Evolutionary conservation across 78 protist species (phyloP).

Genomic region (Dictyostelium capitatum): DNA sequence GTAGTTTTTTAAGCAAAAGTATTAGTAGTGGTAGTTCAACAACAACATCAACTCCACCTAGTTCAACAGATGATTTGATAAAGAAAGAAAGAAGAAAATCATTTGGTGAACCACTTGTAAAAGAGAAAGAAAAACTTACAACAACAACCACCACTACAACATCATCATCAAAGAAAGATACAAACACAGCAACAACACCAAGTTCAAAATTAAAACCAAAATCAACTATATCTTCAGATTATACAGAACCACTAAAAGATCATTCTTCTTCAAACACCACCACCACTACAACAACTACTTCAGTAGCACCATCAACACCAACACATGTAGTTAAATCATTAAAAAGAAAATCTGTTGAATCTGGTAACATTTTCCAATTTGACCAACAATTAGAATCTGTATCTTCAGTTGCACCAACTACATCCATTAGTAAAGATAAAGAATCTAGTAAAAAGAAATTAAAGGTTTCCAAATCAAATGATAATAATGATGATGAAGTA

Average conservation of each 20-base stretch:
- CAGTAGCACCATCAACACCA: background rate
- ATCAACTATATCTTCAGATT: constrained; percentile 12
- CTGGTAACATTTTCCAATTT: constrained; percentile 36
- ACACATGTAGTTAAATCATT: background rate
- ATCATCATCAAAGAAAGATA: no score
- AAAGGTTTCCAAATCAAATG: background rate
- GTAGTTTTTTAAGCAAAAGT: background rate
- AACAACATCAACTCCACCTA: background rate
- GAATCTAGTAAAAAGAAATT: constrained; percentile 14
- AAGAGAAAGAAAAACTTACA: background rate
- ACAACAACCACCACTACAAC: background rate
- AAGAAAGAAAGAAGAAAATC: constrained; percentile 28
- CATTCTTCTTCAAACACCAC: background rate
- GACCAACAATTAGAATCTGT: constrained; percentile 8
- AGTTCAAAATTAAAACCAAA: background rate
- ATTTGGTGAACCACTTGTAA: constrained; percentile 21
- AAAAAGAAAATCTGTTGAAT: constrained; percentile 33
- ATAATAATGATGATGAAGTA: background rate
- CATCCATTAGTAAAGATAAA: constrained; percentile 14
- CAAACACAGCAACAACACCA: background rate
- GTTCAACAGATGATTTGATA: background rate
- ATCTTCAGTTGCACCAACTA: background rate
- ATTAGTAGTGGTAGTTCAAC: background rate
- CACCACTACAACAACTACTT: background rate
- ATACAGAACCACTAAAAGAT: constrained; percentile 6